phyloP scores from a whole-genome alignment of 768 basidiomycete species.

The Termitomyces bulborhizus region DNA sequence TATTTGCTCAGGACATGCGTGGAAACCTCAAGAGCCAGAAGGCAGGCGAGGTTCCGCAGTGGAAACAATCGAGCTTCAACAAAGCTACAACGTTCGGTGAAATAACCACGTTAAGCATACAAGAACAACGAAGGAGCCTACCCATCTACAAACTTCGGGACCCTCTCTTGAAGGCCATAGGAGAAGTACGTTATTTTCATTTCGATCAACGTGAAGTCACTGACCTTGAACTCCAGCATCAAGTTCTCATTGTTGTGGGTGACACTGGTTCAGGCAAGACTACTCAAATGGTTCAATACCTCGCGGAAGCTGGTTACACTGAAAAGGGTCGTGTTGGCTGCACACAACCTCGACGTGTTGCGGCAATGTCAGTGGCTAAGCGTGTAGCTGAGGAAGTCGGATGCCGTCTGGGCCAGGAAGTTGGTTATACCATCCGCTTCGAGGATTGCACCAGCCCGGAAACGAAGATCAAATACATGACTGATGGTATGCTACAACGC shows the following conservation, averaged over 20 bases:
- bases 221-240: slow-evolving; percentile 52
- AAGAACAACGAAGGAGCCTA: slow-evolving; percentile 86
- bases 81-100: slow-evolving; percentile 95
- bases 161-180: slow-evolving; percentile 82
- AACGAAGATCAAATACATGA: slow-evolving; percentile 99
- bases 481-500: slow-evolving; percentile 98
- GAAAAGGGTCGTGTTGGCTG: slow-evolving; percentile 92
- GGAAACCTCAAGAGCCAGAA: slow-evolving; percentile 79
- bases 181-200: slow-evolving; percentile 53
- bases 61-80: slow-evolving; percentile 91
- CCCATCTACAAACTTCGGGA: slow-evolving; percentile 96
- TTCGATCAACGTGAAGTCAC: slow-evolving; percentile 11
- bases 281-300: slow-evolving; percentile 98
- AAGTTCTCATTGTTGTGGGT: slow-evolving; percentile 96
- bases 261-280: slow-evolving; percentile 99
- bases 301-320: slow-evolving; percentile 91
- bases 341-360: slow-evolving; percentile 98
- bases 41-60: slow-evolving; percentile 76
- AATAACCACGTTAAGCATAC: slow-evolving; percentile 83
- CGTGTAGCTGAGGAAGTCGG: slow-evolving; percentile 98
- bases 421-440: slow-evolving; percentile 98
- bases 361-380: slow-evolving; percentile 98
- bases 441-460: slow-evolving; percentile 99
- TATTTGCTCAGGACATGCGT: slow-evolving; percentile 92
- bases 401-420: slow-evolving; percentile 94